A percentile compares a stretch with the other conserved stretches of the same genome.
These are phyloP conservation scores for Claviceps maximensis DNA, from an alignment of 2,329 filamentous ascomycete genomes.

Conservation along the genomic window DNA sequence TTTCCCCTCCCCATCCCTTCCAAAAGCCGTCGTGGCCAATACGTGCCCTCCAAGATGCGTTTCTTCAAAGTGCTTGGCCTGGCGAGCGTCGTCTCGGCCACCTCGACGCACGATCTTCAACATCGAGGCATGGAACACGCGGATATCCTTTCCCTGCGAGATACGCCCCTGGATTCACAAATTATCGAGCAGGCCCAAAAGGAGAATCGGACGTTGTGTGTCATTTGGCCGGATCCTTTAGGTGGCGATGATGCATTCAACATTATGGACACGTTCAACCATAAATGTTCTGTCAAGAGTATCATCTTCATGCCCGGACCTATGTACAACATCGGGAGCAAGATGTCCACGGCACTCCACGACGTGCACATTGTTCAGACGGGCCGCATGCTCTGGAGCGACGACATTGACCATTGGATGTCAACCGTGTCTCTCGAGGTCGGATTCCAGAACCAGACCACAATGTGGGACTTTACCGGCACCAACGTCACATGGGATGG, in stretches of 20 bases:
- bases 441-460: slow-evolving; percentile 42
- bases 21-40: not conserved
- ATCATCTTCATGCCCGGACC: slow-evolving; percentile 21
- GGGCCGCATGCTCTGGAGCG: slow-evolving; percentile 26
- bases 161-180: not conserved
- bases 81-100: not conserved
- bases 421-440: slow-evolving; percentile 32
- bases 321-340: slow-evolving; percentile 20
- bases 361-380: slow-evolving; percentile 31
- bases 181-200: slow-evolving; percentile 6
- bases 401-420: slow-evolving; percentile 38
- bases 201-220: slow-evolving; percentile 15
- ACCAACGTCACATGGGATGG: slow-evolving; percentile 35
- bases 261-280: slow-evolving; percentile 20
- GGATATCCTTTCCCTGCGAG: not conserved
- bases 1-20: not conserved
- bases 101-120: not conserved
- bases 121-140: slow-evolving; percentile 2
- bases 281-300: slow-evolving; percentile 15
- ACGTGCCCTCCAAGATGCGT: not conserved
- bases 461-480: slow-evolving; percentile 42
- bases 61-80: not conserved
- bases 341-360: slow-evolving; percentile 22
- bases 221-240: slow-evolving; percentile 14
- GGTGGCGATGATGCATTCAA: slow-evolving; percentile 19